Evolutionary conservation across 495 filamentous ascomycete species (phyloP).

Genomic region (Amphirosellinia nigrospora): DNA sequence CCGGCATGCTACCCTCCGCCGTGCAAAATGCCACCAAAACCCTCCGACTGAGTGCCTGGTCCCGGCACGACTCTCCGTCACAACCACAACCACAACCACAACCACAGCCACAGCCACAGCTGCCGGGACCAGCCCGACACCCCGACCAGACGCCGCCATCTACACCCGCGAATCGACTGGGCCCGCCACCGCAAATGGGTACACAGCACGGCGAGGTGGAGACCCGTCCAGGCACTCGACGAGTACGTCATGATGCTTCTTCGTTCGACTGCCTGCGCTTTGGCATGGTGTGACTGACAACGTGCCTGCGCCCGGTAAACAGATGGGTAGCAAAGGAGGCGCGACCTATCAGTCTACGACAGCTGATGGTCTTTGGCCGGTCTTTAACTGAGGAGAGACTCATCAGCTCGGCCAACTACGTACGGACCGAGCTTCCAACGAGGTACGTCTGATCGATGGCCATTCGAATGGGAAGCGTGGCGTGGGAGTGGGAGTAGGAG

Average conservation of each 20-base stretch:
- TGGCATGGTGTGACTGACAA: constrained; percentile 31
- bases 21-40: constrained; percentile 51
- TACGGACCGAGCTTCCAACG: constrained; percentile 92
- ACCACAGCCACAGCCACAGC: not conserved
- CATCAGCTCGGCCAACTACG: constrained; percentile 95
- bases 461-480: not conserved
- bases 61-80: constrained; percentile 21
- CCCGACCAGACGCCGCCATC: not conserved
- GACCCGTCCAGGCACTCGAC: constrained; percentile 82
- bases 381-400: constrained; percentile 89
- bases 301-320: constrained; percentile 26
- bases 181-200: constrained; percentile 26
- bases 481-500: too few species aligned
- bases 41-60: constrained; percentile 43
- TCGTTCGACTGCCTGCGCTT: constrained; percentile 12
- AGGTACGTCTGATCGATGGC: constrained; percentile 54
- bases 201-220: constrained; percentile 66
- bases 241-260: constrained; percentile 63
- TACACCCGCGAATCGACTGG: not conserved
- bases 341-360: constrained; percentile 84
- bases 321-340: constrained; percentile 90
- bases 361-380: constrained; percentile 91
- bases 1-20: constrained; percentile 54
- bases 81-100: too few species aligned
- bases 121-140: not conserved